A percentile compares a stretch with the other conserved stretches of the same genome.
Conservation (phyloP, 2,329 filamentous ascomycete species). For the Whalleya microplaca region DNA sequence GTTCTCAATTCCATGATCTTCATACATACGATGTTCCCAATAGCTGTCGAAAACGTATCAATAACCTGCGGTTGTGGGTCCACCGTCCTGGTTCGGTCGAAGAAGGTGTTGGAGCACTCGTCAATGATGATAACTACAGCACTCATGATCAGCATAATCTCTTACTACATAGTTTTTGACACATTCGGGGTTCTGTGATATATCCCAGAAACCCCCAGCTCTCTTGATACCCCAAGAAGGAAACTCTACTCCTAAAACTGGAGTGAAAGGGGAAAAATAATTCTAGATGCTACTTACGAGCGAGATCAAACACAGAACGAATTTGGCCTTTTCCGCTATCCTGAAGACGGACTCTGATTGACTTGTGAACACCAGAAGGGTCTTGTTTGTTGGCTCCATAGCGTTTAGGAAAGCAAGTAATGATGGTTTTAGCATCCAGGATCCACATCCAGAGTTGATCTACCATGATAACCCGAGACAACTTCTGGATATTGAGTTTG, state of each 20-base stretch:
- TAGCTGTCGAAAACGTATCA: constrained; percentile 47
- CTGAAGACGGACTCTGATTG: constrained; percentile 40
- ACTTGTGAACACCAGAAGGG: constrained; percentile 45
- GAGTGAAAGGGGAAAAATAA: too few relatives aligned
- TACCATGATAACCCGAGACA: constrained; percentile 43
- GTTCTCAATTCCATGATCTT: not conserved
- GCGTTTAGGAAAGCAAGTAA: constrained; percentile 46
- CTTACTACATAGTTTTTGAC: too few relatives aligned
- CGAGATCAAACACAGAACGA: constrained; percentile 46
- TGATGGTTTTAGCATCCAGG: constrained; percentile 42
- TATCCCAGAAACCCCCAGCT: too few relatives aligned
- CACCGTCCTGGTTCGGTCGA: constrained; percentile 40
- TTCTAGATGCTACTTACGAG: constrained; percentile 4
- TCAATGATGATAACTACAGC: constrained; percentile 43
- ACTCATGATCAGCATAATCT: too few relatives aligned
- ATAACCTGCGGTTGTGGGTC: constrained; percentile 43
- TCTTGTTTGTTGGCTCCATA: constrained; percentile 48
- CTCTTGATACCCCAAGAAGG: too few relatives aligned
- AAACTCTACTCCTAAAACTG: too few relatives aligned
- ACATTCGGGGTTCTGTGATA: too few relatives aligned
- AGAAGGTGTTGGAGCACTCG: constrained; percentile 46
- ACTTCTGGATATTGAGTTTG: constrained; percentile 20
- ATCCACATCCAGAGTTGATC: constrained; percentile 52
- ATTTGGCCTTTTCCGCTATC: constrained; percentile 32
- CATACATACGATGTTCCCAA: constrained; percentile 44